phyloP scores from a whole-genome alignment of 192 early-diverging fungal species.

The Piromyces finnis region DNA sequence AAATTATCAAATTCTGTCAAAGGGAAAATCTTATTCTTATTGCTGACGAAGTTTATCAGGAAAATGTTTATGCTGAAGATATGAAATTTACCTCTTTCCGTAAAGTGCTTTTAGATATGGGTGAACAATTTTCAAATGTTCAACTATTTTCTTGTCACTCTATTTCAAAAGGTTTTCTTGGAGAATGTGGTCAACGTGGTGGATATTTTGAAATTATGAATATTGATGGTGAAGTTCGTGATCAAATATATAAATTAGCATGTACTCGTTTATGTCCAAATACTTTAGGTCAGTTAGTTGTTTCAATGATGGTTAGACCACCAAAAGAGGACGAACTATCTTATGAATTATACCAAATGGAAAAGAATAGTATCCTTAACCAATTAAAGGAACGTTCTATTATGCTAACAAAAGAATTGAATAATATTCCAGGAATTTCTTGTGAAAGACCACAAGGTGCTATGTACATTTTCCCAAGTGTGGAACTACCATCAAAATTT shows the following conservation, averaged over 20 bases:
- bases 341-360: slow-evolving; percentile 50
- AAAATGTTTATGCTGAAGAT: slow-evolving; percentile 73
- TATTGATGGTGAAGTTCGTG: slow-evolving; percentile 54
- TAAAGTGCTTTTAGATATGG: slow-evolving; percentile 32
- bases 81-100: neutral
- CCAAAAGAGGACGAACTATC: slow-evolving; percentile 64
- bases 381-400: slow-evolving; percentile 48
- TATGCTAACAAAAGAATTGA: slow-evolving; percentile 58
- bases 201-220: slow-evolving; percentile 92
- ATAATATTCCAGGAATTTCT: slow-evolving; percentile 56
- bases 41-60: slow-evolving; percentile 98
- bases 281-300: slow-evolving; percentile 83
- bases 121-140: slow-evolving; percentile 36
- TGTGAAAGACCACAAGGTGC: slow-evolving; percentile 79
- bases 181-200: slow-evolving; percentile 88
- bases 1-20: slow-evolving; percentile 78
- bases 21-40: slow-evolving; percentile 63
- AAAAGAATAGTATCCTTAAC: slow-evolving; percentile 52
- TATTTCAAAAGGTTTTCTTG: slow-evolving; percentile 93
- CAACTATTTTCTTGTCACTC: slow-evolving; percentile 94
- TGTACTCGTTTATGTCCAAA: slow-evolving; percentile 87
- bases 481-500: slow-evolving; percentile 55
- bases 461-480: slow-evolving; percentile 90
- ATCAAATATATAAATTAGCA: slow-evolving; percentile 83
- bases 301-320: slow-evolving; percentile 83